These are phyloP conservation scores for Capronia americana DNA, from an alignment of 2,329 filamentous ascomycete species.

Conservation along the genomic window DNA sequence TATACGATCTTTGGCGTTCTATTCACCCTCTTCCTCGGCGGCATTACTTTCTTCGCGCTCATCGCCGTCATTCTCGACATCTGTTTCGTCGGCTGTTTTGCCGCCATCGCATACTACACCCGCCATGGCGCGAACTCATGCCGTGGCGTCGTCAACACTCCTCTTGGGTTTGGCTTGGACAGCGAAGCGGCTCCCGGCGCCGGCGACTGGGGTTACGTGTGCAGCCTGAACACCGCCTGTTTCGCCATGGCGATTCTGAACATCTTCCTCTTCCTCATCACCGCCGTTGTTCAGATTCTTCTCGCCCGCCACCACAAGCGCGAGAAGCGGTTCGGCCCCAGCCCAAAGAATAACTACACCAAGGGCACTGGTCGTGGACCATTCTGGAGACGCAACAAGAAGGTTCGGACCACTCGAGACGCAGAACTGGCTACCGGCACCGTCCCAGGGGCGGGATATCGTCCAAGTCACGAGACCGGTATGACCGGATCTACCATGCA, in stretches of 20 bases:
- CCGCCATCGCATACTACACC: constrained; percentile 80
- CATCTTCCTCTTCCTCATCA: constrained; percentile 80
- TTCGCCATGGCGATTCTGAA: constrained; percentile 80
- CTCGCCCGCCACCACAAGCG: constrained; percentile 75
- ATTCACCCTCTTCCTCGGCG: constrained; percentile 79
- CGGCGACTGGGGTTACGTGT: constrained; percentile 64
- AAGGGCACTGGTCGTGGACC: constrained; percentile 59
- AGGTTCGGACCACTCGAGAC: constrained; percentile 47
- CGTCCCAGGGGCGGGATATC: constrained; percentile 38
- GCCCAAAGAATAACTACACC: constrained; percentile 72
- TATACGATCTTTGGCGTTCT: constrained; percentile 77
- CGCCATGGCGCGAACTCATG: constrained; percentile 72
- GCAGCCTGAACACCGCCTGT: constrained; percentile 75
- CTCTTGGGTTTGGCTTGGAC: constrained; percentile 70
- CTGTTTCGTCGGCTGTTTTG: constrained; percentile 75
- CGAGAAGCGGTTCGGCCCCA: constrained; percentile 73
- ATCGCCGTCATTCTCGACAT: constrained; percentile 78
- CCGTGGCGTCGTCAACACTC: constrained; percentile 67
- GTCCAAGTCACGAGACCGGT: constrained; percentile 58
- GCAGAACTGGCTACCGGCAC: constrained; percentile 52
- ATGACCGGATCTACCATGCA: constrained; percentile 57
- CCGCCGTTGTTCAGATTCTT: constrained; percentile 70
- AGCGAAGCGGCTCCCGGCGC: constrained; percentile 56
- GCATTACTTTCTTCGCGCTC: constrained; percentile 73
- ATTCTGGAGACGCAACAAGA: constrained; percentile 53